Base-by-base conservation (phyloP, 768 basidiomycete species). In the Hortiboletus campestris region DNA sequence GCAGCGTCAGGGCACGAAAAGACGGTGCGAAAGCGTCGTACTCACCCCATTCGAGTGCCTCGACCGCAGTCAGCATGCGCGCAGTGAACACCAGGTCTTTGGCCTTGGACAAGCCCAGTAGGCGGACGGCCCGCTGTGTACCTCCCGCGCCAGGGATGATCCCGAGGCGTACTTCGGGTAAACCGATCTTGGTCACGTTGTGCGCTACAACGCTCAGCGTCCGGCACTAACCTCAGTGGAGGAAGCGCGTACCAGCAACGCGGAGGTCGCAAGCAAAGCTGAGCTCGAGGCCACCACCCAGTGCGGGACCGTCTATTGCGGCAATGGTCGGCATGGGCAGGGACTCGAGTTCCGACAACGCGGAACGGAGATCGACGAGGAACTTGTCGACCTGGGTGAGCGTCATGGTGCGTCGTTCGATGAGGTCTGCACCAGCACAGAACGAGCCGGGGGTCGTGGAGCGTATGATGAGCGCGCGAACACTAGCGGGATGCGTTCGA, bases 91-190 rank as follows among this genome's bases (percentile, higher is more conserved):
- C 91, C 22, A 95, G 74, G 61, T 90, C 87, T 68, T 95, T 95
- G 7, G 93, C 88, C 68, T 83, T 89, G 32, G 91, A 80, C 31
- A 86, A 70, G 4, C 93, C 93, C 35, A 95, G 70, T 16, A 95
- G 72, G 29, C 92, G 83, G 4, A 91, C 82, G 5, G 85, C 81
- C 29, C 92, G 81, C 63, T 95, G 93, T 1, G 93, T 94, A 6
- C 92, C 93, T 4, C 93, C 93, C 20, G 91, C 92, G 45, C 92
- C 93, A 16, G 93, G 93, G 43, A 95, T 95, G 53, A 95, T 94
- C 85, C 93, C 52, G 79, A 84, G 74, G 32, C 76, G 73, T 8
- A 79, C 88, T 68, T 95, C 93, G 1, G 94, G 93, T 9, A 98
- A 75, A 8, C 94, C 92, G 46, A 98, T 88, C 73, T 93, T 94